Base-by-base conservation (phyloP, 2,329 filamentous ascomycete species). In the Pseudogymnoascus sp. region DNA sequence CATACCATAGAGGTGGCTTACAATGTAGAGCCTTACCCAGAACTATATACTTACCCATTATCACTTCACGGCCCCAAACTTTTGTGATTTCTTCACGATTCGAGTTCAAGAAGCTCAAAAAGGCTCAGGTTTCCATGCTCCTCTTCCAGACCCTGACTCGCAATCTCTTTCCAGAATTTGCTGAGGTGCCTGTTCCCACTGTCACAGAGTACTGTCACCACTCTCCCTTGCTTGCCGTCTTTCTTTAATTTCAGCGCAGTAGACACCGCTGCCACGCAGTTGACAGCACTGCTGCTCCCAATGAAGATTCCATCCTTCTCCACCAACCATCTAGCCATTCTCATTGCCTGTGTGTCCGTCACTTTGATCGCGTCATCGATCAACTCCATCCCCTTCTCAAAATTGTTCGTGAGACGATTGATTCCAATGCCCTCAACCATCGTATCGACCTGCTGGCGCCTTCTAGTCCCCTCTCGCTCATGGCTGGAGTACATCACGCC, bases 351-450 rank as follows among this genome's bases (percentile, higher is more conserved):
- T 58, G 85, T 84, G 74, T 99, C 95, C 2, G 85, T 90, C 11
- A 99, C 91, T 63, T 87, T 84, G 37, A 97, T 85, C 2, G 94
- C 93, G 75, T 97, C 92, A 72, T 97, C 91, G 60, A 99, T 84
- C 61, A 97, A 75, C 70, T 93, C 87, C 66, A 90, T 81, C 0
- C 93, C 94, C 29, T 86, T 87, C 72, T 96, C 90, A 66, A 99
- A 94, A 73, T 97, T 99, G 60, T 85, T 83, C 1, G 94, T 99
- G n/a, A 96, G 81, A 1, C 94, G 86, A 72, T 96, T 99, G 74
- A 97, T 89, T 1, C 94, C 94, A 66, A 99, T 90, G 1, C 94
- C 94, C 75, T 99, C 95, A 29, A 99, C 91, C 66, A 99, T 90
- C 4, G 88, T 92, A 77, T 99, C 95, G 60, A 99, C 91, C 75